Evolutionary conservation across 169 alveolate genomes (phyloP), one percentile per base, ranked within the genome.

Genomic region (Cryptosporidium ubiquitum): DNA sequence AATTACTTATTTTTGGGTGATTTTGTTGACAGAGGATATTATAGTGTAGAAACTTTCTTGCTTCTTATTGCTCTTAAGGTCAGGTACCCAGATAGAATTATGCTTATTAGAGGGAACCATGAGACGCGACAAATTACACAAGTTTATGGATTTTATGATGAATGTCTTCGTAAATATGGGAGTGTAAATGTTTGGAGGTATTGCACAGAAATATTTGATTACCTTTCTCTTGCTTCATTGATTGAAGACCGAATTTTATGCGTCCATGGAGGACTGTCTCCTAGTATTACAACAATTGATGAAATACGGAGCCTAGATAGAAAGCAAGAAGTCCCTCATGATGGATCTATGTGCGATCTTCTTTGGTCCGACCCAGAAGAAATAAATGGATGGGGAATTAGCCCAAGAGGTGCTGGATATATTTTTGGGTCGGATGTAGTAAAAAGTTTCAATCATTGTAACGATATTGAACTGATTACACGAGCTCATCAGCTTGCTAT

Each of bases 311-410:
- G 96, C 58, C 93, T 98, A 40, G 99, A 97, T 89, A 93, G 99
- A 85, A 96, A 96, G 74, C 97, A 96, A 86, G 99, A 99, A 94
- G 99, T 99, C 31, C 99, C 99, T 4, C 99, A 98, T 91, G 99
- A 98, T 92, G 99, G 99, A 6, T 99, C 99, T 2, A 98, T 99
- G 99, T 98, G 99, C 89, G 99, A 99, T 92, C 93, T 99, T 60
- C 96, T 99, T 94, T 99, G 99, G 99, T 96, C 99, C 44, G 99
- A 99, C 91, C 99, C 99, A 5, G 99, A 99, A 84, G 99, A 98
- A 60, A 96, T 96, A 69, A 92, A 94, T 69, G 99, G 99, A 51
- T 99, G 99, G 99, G 99, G 98, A n/a, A 95, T 97, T 49, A 95
- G 98, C 66, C 99, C 99, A 5, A 94, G 99, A 79, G 99, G 99